These are phyloP conservation scores for Saccharomycopsis oosterbeekiorum DNA, from an alignment of 805 yeast genomes.

Conservation along the genomic window DNA sequence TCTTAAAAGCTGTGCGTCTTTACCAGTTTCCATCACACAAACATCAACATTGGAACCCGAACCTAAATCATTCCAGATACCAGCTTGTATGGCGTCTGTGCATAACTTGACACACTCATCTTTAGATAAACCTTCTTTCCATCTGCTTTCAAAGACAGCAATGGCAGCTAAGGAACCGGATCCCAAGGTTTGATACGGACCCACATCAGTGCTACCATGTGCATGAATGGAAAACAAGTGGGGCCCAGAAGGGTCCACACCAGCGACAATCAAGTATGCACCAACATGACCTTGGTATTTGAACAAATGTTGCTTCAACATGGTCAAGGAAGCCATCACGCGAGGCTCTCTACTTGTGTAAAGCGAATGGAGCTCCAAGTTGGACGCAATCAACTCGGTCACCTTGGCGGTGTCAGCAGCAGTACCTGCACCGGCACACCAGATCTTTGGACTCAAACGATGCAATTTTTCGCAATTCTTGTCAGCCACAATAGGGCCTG, in stretches of 20 bases:
- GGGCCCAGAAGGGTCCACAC: constrained; percentile 93
- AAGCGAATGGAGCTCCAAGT: constrained; percentile 81
- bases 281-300: constrained; percentile 97
- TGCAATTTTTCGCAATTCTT: constrained; percentile 96
- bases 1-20: constrained; percentile 76
- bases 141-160: constrained; percentile 88
- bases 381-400: constrained; percentile 84
- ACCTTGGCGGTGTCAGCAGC: constrained; percentile 99
- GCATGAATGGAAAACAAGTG: constrained; percentile 91
- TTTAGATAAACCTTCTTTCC: constrained; percentile 67
- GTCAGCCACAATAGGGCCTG: constrained; percentile 94
- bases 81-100: constrained; percentile 89
- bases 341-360: constrained; percentile 81
- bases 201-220: constrained; percentile 96
- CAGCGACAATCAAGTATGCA: constrained; percentile 96
- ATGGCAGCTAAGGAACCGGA: constrained; percentile 97
- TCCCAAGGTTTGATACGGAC: constrained; percentile 85
- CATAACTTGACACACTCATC: constrained; percentile 91
- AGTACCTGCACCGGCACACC: constrained; percentile 99
- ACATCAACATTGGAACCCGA: constrained; percentile 97
- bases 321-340: constrained; percentile 85
- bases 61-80: constrained; percentile 98
- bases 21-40: constrained; percentile 91
- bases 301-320: constrained; percentile 91
- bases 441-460: constrained; percentile 77